Percentiles rank a stretch among this genome's conserved stretches.
Evolutionary conservation across 805 yeast species (phyloP).

Genomic region (Spathaspora passalidarum): DNA sequence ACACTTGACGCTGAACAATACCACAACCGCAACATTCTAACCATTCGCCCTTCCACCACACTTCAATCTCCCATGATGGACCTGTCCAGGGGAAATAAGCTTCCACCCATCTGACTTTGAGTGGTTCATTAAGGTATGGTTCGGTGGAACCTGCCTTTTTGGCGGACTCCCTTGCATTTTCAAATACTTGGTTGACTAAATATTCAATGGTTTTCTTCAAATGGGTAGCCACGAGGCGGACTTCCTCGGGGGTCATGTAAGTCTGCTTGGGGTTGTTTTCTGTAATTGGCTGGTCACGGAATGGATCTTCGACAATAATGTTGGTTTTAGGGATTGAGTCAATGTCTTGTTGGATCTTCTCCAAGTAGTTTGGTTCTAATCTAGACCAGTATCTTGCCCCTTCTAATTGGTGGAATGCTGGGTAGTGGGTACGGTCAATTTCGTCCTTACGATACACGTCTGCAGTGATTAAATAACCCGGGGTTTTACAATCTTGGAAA

Average conservation of each 20-base stretch:
- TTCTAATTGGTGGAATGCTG: slow-evolving; percentile 97
- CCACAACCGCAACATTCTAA: slow-evolving; percentile 97
- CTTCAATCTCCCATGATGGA: slow-evolving; percentile 98
- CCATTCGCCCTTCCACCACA: slow-evolving; percentile 99
- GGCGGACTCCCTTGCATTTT: slow-evolving; percentile 63
- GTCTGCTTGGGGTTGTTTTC: slow-evolving; percentile 76
- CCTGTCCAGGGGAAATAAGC: slow-evolving; percentile 98
- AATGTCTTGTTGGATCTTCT: slow-evolving; percentile 47
- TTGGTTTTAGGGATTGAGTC: slow-evolving; percentile 62
- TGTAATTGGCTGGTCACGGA: slow-evolving; percentile 43
- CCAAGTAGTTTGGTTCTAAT: slow-evolving; percentile 42
- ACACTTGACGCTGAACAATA: slow-evolving; percentile 74
- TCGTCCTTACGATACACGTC: slow-evolving; percentile 96
- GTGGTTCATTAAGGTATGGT: slow-evolving; percentile 65
- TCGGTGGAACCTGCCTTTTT: slow-evolving; percentile 54
- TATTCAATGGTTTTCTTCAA: slow-evolving; percentile 84
- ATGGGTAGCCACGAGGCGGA: slow-evolving; percentile 68
- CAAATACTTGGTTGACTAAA: slow-evolving; percentile 78
- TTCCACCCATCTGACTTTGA: slow-evolving; percentile 90
- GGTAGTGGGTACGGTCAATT: slow-evolving; percentile 93
- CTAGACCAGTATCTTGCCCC: slow-evolving; percentile 88
- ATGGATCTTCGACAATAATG: slow-evolving; percentile 75
- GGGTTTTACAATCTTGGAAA: slow-evolving; percentile 60
- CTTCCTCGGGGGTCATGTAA: slow-evolving; percentile 68
- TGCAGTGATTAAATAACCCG: slow-evolving; percentile 90